Base-by-base conservation (phyloP, 164 flowering plant genomes). In the Tetrastigma voinierianum region DNA sequence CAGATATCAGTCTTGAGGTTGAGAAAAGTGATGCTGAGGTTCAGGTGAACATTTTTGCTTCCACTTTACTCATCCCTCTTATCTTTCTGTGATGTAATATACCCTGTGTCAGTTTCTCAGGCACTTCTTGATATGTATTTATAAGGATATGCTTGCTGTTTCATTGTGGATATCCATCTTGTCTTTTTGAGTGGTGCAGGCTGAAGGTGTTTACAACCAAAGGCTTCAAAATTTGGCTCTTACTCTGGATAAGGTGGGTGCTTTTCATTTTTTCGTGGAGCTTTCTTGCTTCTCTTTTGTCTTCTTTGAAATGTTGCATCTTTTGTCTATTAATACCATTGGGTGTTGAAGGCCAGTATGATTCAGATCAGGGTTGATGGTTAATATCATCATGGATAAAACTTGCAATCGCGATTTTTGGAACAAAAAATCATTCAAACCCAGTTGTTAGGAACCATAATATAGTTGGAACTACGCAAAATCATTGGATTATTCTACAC, bases 181-280 rank as follows among this genome's bases (percentile, higher is more conserved):
- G 55, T 48, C 24, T 62, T 58, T 61, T 58, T 71, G 17, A 8
- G n/a, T 65, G 75, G 32, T 60, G 24, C 84, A 93, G 96, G 99
- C 99, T 55, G 99, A 96, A 78, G 99, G 99, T 72, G 99, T 96
- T 17, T 96, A 87, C 82, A 91, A 88, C 76, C 98, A 93, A 77
- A 85, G 99, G 85, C 95, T 96, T 76, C 98, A 93, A 76, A 96
- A 93, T 80, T 78, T 96, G 85, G 98, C 98, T 66, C 82, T 96
- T 62, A 93, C 98, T 46, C 89, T 96, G 51, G 98, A 96, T 74
- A 96, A 96, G 98, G 99, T 78, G 57, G 20, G 40, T 53, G 3
- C 12, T 64, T 1, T 19, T 25, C 18, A 40, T 60, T 19, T n/a
- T 53, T 0, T 32, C 5, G 44, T 24, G 46, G 1, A 40, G 16